Evolutionary conservation across 345 rosid genomes (phyloP), one percentile per base, ranked within the genome.

Genomic region (Populus alba): DNA sequence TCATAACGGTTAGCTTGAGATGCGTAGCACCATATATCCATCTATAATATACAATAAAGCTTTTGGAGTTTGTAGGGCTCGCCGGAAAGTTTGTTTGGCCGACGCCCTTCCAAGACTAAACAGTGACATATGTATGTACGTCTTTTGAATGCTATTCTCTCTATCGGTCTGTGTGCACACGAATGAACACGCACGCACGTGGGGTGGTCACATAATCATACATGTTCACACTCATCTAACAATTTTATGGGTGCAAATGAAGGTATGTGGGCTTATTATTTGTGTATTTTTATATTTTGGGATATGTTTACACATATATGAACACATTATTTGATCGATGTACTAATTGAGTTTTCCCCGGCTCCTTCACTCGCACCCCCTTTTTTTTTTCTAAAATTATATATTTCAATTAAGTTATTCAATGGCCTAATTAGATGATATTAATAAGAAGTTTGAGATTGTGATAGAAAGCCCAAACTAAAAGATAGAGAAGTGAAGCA

Each of bases 31-130:
- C 82, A 15, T 72, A 23, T 41, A 69, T 76, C 84, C 85, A 79
- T 82, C 73, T 84, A 78, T 74, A 80, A 51, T 75, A 77, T 81
- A 82, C 76, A 77, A 84, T 78, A 81, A 75, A 76, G 71, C 43
- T 75, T 41, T 18, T 31, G 57, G 67, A 79, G 71, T 71, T 17
- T 49, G 27, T 20, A 80, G 29, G 78, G 79, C 70, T 89, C 88
- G 89, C 89, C 88, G 86, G 92, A 91, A 90, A 85, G 88, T 88
- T 87, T 85, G 87, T 86, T 88, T 87, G 92, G 92, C 74, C 59
- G 79, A 37, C 75, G 38, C 59, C 65, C 76, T 69, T 80, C 79
- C 68, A 37, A 72, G 73, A 80, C 49, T 70, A 63, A 65, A 65
- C 63, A 17, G 59, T 80, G 76, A 75, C 76, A 76, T 51, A 2